These are phyloP conservation scores for Oryza rufipogon DNA, from an alignment of 176 grass and related monocot species.

Conservation along the genomic window DNA sequence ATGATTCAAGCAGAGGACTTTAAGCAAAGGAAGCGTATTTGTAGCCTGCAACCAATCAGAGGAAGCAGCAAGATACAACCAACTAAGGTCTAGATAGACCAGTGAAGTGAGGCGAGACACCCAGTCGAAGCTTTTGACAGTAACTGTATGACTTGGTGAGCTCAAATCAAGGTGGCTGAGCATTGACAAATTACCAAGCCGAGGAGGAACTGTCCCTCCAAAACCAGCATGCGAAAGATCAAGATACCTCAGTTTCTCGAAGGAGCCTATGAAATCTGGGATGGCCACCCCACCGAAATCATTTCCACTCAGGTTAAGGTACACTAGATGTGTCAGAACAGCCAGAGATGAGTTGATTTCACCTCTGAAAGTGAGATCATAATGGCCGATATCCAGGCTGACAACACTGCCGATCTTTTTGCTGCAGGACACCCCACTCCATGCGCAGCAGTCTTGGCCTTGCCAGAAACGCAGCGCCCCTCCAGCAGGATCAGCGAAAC, in stretches of 20 bases:
- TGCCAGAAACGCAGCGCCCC: conserved; percentile 35
- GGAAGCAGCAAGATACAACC: conserved; percentile 13
- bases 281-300: conserved; percentile 35
- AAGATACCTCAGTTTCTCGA: conserved; percentile 43
- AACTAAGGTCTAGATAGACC: conserved; percentile 42
- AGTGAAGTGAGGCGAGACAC: conserved; percentile 41
- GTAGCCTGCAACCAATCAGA: conserved; percentile 43
- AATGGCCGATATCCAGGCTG: conserved; percentile 34
- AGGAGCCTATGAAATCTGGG: conserved; percentile 49
- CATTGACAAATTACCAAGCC: conserved; percentile 53
- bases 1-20: conserved; percentile 34
- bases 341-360: conserved; percentile 44
- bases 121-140: not conserved
- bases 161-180: conserved; percentile 36
- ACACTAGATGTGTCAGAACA: conserved; percentile 25
- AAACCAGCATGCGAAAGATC: conserved; percentile 34
- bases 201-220: conserved; percentile 7
- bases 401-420: conserved; percentile 38
- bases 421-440: conserved; percentile 45
- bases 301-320: conserved; percentile 39
- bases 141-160: not conserved
- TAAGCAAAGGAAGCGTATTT: conserved; percentile 41
- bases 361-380: conserved; percentile 15
- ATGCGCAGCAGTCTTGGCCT: conserved; percentile 46
- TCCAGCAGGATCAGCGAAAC: not conserved